phyloP scores from a whole-genome alignment of 805 yeast genomes.

The Ogataea salicorniae region DNA sequence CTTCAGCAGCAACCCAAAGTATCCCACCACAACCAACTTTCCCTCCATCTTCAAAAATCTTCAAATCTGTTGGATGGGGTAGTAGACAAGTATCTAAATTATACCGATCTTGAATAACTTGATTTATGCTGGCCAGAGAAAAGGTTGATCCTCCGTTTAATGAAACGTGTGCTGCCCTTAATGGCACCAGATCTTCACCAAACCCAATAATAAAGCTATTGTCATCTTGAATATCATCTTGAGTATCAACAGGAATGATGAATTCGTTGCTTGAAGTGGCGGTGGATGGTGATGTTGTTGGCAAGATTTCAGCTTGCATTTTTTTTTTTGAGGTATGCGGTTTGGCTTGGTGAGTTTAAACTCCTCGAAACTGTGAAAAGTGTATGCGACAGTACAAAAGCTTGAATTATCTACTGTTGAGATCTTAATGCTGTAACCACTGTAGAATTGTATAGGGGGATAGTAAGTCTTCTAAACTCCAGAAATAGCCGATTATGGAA shows the following conservation, averaged over 20 bases:
- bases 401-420: not conserved
- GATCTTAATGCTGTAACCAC: not conserved
- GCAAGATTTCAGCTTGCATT: too few species aligned
- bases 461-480: not conserved
- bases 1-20: slow-evolving; percentile 57
- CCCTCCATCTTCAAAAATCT: slow-evolving; percentile 52
- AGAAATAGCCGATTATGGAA: slow-evolving; percentile 1
- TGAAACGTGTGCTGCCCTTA: slow-evolving; percentile 21
- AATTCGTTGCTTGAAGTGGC: not conserved
- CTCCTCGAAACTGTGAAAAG: too few species aligned
- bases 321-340: too few species aligned
- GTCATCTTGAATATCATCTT: not conserved
- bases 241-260: too few species aligned
- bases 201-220: slow-evolving; percentile 1
- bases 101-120: slow-evolving; percentile 32
- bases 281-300: too few species aligned
- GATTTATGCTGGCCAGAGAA: slow-evolving; percentile 6
- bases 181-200: slow-evolving; percentile 29
- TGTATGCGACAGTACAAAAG: too few species aligned
- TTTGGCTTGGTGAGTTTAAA: too few species aligned
- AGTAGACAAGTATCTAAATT: slow-evolving; percentile 16
- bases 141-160: slow-evolving; percentile 5
- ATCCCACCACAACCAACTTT: slow-evolving; percentile 60
- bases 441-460: not conserved
- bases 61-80: slow-evolving; percentile 28